Percentiles rank a stretch among this genome's conserved stretches.
These are phyloP conservation scores for Chamaecrista fasciculata DNA, from an alignment of 306 rosid genomes.

Conservation along the genomic window DNA sequence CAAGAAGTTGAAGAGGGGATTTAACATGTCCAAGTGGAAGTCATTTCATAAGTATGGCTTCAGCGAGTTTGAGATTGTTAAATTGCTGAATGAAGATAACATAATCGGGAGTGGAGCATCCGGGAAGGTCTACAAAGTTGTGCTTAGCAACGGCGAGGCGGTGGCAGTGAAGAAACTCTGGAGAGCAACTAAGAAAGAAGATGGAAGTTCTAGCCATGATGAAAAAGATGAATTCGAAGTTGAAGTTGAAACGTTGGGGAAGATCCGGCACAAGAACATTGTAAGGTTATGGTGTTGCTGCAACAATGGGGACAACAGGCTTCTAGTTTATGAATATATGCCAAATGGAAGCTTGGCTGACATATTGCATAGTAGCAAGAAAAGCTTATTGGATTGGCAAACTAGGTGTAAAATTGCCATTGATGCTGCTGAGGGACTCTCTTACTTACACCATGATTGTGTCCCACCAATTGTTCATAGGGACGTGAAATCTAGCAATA, in stretches of 20 bases:
- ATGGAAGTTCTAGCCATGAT: conserved; percentile 19
- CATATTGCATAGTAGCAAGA: conserved; percentile 51
- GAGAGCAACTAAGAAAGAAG: conserved; percentile 41
- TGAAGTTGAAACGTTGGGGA: conserved; percentile 81
- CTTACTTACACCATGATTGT: conserved; percentile 81
- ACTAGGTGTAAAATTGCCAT: conserved; percentile 62
- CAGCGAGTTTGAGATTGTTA: conserved; percentile 59
- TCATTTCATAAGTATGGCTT: conserved; percentile 74
- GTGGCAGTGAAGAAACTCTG: conserved; percentile 81
- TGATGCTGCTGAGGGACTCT: conserved; percentile 84
- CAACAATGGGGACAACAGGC: conserved; percentile 55
- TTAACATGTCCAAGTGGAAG: conserved; percentile 54
- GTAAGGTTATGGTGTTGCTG: conserved; percentile 81
- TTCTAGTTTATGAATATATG: conserved; percentile 81
- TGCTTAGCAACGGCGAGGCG: conserved; percentile 52
- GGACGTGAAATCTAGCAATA: conserved; percentile 76
- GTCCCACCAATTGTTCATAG: conserved; percentile 76
- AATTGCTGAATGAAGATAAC: conserved; percentile 58
- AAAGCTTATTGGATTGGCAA: conserved; percentile 62
- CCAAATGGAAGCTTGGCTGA: conserved; percentile 84
- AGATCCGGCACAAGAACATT: conserved; percentile 77
- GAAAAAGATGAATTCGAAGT: conserved; percentile 65
- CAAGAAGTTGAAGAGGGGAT: conserved; percentile 51
- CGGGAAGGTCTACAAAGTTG: conserved; percentile 79
- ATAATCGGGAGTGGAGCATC: conserved; percentile 75